phyloP scores from a whole-genome alignment of 202 grass and related monocot genomes.

The Digitaria exilis region DNA sequence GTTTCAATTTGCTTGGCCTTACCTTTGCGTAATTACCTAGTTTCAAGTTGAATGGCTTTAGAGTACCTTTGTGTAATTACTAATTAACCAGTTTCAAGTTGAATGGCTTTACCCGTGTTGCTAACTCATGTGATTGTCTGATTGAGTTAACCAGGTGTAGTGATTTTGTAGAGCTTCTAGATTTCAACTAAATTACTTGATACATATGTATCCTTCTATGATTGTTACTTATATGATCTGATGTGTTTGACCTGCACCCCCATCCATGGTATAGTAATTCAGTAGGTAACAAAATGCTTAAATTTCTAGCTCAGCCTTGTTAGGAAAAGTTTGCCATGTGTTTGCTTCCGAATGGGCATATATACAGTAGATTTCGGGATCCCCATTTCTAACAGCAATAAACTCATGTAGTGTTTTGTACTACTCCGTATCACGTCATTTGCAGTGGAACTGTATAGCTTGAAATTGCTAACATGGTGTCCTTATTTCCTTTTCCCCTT shows the following conservation, averaged over 20 bases:
- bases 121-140: not conserved
- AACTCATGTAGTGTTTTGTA: not conserved
- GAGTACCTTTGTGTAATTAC: not conserved
- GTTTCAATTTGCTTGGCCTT: not conserved
- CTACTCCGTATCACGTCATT: not conserved
- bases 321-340: not conserved
- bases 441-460: not conserved
- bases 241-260: not conserved
- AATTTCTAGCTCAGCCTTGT: not conserved
- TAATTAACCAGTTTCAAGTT: too few species aligned
- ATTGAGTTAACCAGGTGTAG: not conserved
- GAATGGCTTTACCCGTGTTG: too few species aligned
- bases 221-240: not conserved
- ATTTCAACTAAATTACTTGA: not conserved
- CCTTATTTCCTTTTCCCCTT: not conserved
- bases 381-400: not conserved
- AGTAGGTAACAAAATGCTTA: not conserved
- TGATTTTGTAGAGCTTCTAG: not conserved
- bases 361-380: too few species aligned
- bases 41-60: not conserved
- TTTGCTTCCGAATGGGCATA: not conserved
- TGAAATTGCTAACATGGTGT: not conserved
- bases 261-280: not conserved
- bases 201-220: not conserved
- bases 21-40: not conserved